Evolutionary conservation across 331 rosid genomes (phyloP), one percentile per base, ranked within the genome.

Genomic region (Rhamnella rubrinervis): DNA sequence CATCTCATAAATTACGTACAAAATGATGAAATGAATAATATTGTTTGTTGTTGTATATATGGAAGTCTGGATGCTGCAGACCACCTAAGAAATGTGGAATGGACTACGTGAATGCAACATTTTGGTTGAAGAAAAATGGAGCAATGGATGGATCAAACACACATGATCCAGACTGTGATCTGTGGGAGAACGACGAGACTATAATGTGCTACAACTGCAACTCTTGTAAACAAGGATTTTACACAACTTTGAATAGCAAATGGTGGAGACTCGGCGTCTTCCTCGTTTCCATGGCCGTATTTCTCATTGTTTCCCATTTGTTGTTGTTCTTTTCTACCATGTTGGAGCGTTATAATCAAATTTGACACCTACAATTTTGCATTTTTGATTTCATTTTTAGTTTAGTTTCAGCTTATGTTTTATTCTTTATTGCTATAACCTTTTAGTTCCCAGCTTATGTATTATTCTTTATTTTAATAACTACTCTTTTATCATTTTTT

Each of bases 191-290:
- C 17, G 71, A 75, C 13, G 44, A 65, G 19, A 38, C 41, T 6
- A 16, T 40, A 8, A 57, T 75, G 23, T 80, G 84, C 67, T 80
- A 75, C 31, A 71, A 49, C 64, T 80, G 75, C 71, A 17, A 52
- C 8, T 52, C 80, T 9, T 80, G 84, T 55, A 75, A 71, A 66
- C 52, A 47, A 55, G 78, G 84, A 18, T 80, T 75, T 25, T 13
- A 58, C 0, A 25, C 3, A 38, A 65, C 72, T 41, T 18, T 75
- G 11, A 52, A 66, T 47, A n/a, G 65, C 44, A 70, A 79, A 61
- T 80, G 84, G 80, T 21, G 68, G 80, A 80, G 49, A 51, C 67
- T 75, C 7, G 80, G 80, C 19, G 18, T 70, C 37, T 79, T 79
- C 10, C 78, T 79, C n/a, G 62, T 74, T 26, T 6, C 53, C 13